Percentiles rank a stretch among this genome's conserved stretches.
These are phyloP conservation scores for Stachybotrys chartarum DNA, from an alignment of 2,329 filamentous ascomycete species.

Conservation along the genomic window DNA sequence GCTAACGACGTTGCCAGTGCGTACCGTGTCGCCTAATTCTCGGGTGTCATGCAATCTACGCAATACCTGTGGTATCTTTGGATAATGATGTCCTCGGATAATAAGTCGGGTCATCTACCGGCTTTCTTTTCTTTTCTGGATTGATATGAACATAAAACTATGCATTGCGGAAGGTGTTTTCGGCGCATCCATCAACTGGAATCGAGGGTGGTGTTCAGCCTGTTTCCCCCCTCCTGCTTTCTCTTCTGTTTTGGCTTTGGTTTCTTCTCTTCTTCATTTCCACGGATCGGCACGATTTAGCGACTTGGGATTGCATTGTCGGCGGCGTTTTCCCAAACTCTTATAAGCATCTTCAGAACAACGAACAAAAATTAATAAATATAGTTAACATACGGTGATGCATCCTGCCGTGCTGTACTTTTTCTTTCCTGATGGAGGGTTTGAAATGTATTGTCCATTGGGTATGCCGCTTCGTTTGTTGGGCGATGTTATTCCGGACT, in stretches of 20 bases:
- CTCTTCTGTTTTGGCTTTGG: not conserved
- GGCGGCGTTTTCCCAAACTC: not conserved
- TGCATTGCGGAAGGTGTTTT: not conserved
- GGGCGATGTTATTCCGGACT: too few relatives aligned
- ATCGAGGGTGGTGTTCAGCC: not conserved
- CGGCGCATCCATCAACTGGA: not conserved
- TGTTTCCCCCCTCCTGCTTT: too few relatives aligned
- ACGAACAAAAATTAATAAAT: not conserved
- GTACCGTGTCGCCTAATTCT: slow-evolving; percentile 15
- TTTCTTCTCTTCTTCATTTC: not conserved
- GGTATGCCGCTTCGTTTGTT: not conserved
- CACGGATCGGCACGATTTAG: not conserved
- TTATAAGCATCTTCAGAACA: not conserved
- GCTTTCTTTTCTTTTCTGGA: too few relatives aligned
- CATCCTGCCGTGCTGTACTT: not conserved
- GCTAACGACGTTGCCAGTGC: slow-evolving; percentile 15
- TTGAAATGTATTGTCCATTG: not conserved
- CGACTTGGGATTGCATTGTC: not conserved
- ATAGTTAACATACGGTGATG: not conserved
- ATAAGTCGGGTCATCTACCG: too few relatives aligned
- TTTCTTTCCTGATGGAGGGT: not conserved
- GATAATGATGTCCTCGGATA: too few relatives aligned
- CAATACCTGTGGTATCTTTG: too few relatives aligned
- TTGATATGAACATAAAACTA: not conserved
- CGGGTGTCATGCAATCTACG: not conserved